phyloP scores from a whole-genome alignment of 768 basidiomycete species.

The Mycena vitilis region DNA sequence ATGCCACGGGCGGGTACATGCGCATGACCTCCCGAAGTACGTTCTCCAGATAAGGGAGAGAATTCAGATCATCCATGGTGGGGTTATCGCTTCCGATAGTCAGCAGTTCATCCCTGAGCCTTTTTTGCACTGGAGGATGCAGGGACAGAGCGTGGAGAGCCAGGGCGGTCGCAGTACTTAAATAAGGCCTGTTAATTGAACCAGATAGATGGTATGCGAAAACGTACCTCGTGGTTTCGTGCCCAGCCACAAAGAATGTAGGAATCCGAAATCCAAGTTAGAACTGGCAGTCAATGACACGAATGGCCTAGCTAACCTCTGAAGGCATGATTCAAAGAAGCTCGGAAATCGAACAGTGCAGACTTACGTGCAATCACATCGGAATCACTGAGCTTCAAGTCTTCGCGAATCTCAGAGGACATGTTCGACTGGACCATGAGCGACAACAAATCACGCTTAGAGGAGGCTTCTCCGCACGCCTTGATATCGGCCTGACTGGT shows the following conservation, averaged over 20 bases:
- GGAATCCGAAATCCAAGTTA: conserved; percentile 47
- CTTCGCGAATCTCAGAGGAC: conserved; percentile 65
- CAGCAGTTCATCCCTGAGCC: conserved; percentile 16
- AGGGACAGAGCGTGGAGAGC: conserved; percentile 18
- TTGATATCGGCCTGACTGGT: conserved; percentile 44
- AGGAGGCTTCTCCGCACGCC: conserved; percentile 40
- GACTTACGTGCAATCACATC: conserved; percentile 68
- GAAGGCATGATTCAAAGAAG: neutral
- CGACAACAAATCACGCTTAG: conserved; percentile 65
- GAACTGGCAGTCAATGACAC: too few species aligned
- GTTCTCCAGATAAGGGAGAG: conserved; percentile 56
- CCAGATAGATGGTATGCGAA: too few species aligned
- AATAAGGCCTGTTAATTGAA: too few species aligned
- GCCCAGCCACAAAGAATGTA: conserved; percentile 68
- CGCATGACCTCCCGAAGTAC: conserved; percentile 17
- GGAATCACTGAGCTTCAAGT: conserved; percentile 66
- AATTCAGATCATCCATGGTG: conserved; percentile 23
- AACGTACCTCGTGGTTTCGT: conserved; percentile 44
- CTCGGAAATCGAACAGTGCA: neutral
- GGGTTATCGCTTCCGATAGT: conserved; percentile 12
- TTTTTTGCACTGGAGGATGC: conserved; percentile 5
- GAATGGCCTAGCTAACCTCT: conserved; percentile 48
- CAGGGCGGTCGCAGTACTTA: conserved; percentile 16
- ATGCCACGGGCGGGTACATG: neutral
- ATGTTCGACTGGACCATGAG: conserved; percentile 73